Conservation (phyloP, 177 flowering plant species). For the Vitis hybrid region DNA sequence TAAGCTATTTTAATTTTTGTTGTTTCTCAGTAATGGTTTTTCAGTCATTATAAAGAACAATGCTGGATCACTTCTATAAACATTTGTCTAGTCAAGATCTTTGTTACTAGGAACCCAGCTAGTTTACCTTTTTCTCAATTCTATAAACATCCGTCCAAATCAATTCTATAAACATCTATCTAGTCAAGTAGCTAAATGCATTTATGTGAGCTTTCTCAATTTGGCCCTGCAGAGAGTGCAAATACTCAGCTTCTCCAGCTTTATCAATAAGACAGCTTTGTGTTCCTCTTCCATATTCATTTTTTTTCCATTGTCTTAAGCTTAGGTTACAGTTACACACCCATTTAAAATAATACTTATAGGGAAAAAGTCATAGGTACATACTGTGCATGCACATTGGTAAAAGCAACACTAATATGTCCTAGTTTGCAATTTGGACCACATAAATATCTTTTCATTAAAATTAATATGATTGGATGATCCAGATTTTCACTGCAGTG, state of each 20-base stretch:
- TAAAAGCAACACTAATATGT: no score
- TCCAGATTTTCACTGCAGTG: no score
- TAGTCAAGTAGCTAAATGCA: neutral
- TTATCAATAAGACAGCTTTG: slow-evolving; percentile 59
- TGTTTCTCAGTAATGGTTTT: no score
- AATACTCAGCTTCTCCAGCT: slow-evolving; percentile 56
- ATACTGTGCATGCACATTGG: no score
- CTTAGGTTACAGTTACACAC: slow-evolving; percentile 41
- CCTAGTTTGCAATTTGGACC: no score
- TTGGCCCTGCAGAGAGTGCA: slow-evolving; percentile 51
- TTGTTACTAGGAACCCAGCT: neutral
- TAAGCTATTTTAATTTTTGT: no score
- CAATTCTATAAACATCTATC: neutral
- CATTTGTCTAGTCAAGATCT: neutral
- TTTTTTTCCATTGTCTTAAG: slow-evolving; percentile 46
- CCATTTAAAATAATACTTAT: neutral
- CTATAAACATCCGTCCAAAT: no score
- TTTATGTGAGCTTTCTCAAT: slow-evolving; percentile 53
- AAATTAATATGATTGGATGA: no score
- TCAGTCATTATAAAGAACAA: no score
- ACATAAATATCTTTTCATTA: no score
- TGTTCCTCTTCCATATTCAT: slow-evolving; percentile 60
- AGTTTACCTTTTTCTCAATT: neutral
- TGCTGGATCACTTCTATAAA: neutral
- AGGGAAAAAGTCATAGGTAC: no score